Percentiles rank a stretch among this genome's conserved stretches.
phyloP scores from a whole-genome alignment of 495 filamentous ascomycete species.

The Hyaloscypha bicolor region DNA sequence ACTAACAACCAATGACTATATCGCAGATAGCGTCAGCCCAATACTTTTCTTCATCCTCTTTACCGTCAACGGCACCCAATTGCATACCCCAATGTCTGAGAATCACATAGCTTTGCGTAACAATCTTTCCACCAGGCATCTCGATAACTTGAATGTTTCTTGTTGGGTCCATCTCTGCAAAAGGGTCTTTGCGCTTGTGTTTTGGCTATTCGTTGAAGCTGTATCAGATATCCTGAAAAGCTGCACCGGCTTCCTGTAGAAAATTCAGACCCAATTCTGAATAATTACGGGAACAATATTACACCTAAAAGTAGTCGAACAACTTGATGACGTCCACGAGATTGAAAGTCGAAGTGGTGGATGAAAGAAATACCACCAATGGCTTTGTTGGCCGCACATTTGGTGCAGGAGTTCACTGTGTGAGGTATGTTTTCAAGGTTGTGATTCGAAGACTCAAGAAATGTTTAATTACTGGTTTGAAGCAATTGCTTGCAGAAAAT shows the following conservation, averaged over 20 bases:
- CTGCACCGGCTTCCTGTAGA: constrained; percentile 45
- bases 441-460: not conserved
- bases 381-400: constrained; percentile 31
- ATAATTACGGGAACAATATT: not conserved
- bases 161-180: constrained; percentile 40
- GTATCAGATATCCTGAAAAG: constrained; percentile 45
- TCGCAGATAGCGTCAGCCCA: constrained; percentile 46
- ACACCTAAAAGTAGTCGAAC: constrained; percentile 39
- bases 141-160: constrained; percentile 44
- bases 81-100: constrained; percentile 44
- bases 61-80: constrained; percentile 42
- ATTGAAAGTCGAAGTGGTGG: constrained; percentile 41
- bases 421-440: constrained; percentile 28
- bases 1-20: constrained; percentile 46
- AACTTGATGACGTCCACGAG: constrained; percentile 48
- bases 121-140: constrained; percentile 38
- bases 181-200: constrained; percentile 35
- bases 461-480: no score
- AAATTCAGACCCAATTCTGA: constrained; percentile 12
- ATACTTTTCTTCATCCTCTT: constrained; percentile 45
- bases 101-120: constrained; percentile 45
- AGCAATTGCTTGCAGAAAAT: not conserved
- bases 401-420: constrained; percentile 28
- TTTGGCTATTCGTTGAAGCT: constrained; percentile 43
- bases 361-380: constrained; percentile 38